Evolutionary conservation across 2,329 filamentous ascomycete species (phyloP).

Genomic region (Arthroderma sp.): DNA sequence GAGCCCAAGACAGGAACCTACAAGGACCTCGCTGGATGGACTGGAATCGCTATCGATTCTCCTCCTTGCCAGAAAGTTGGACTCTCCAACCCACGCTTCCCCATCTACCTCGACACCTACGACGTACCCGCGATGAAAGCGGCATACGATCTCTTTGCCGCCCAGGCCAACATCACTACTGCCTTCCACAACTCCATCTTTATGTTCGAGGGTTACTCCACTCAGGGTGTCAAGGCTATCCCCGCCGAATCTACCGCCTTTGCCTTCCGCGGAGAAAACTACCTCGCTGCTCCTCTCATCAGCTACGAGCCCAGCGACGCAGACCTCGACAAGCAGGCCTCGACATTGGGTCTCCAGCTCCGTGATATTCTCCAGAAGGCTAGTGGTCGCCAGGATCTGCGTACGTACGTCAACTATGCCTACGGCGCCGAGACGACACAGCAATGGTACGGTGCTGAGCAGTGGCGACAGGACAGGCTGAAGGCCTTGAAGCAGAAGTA

Average conservation of each 20-base stretch:
- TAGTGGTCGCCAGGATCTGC: slow-evolving; percentile 16
- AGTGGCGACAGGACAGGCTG: slow-evolving; percentile 25
- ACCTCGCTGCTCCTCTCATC: slow-evolving; percentile 28
- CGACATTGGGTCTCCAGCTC: slow-evolving; percentile 21
- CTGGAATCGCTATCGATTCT: slow-evolving; percentile 28
- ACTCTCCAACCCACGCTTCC: slow-evolving; percentile 34
- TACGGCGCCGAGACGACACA: slow-evolving; percentile 20
- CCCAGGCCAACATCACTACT: slow-evolving; percentile 22
- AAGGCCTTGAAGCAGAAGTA: slow-evolving; percentile 25
- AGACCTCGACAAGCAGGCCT: slow-evolving; percentile 18
- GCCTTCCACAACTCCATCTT: slow-evolving; percentile 35
- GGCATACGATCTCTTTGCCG: slow-evolving; percentile 30
- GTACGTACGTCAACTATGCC: slow-evolving; percentile 25
- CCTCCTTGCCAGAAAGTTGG: slow-evolving; percentile 35
- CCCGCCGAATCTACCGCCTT: slow-evolving; percentile 33
- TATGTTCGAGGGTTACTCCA: slow-evolving; percentile 47
- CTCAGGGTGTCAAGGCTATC: slow-evolving; percentile 33
- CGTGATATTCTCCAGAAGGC: slow-evolving; percentile 20
- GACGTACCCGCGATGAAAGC: slow-evolving; percentile 27
- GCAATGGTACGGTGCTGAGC: slow-evolving; percentile 23
- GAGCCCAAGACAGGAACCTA: slow-evolving; percentile 32
- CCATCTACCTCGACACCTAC: slow-evolving; percentile 35
- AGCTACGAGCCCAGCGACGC: slow-evolving; percentile 20
- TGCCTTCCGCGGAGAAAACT: slow-evolving; percentile 35
- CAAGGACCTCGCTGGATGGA: slow-evolving; percentile 36